Base-by-base conservation (phyloP, 805 yeast species). In the Wickerhamiella shivajii region DNA sequence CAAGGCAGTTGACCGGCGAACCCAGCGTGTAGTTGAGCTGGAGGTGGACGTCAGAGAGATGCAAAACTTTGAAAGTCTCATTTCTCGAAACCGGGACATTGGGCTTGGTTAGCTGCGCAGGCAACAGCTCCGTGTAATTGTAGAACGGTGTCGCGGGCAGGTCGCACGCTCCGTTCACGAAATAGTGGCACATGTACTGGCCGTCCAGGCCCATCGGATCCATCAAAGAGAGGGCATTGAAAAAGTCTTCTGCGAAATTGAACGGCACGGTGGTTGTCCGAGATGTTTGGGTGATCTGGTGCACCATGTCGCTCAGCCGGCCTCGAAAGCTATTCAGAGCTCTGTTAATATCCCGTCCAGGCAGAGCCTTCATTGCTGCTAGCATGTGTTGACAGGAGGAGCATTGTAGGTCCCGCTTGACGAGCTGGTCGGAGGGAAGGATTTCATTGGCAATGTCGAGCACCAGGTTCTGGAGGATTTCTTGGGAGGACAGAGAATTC, bases 41-140 rank as follows among this genome's bases (percentile, higher is more conserved):
- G 29, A 72, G 52, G 51, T 76, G 83, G 52, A 75, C 69, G 47
- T 76, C 84, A 13, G 76, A 65, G 20, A 76, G 45, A 44, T 76
- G 85, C 39, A 76, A 56, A 4, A 73, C 81, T 39, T 72, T 69
- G 52, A 74, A 69, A 2, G 62, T 57, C 37, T 63, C 59, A 33
- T 49, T 50, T 16, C 38, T 31, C 6, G 41, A 33, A 24, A 32
- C 24, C 13, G 46, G 40, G 13, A 29, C 35, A 8, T 20, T 28
- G 9, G 33, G 22, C 27, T 33, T 58, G 41, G 40, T 57, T 37
- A 51, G 69, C 44, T 59, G 63, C 22, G 46, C 49, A 4, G 69
- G 66, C 66, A 68, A 64, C 56, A 64, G 51, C 18, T 53, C 40
- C 14, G 59, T 48, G 32, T 62, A 44, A 41, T 70, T 65, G 40